phyloP scores from a whole-genome alignment of 2,329 filamentous ascomycete species.

The Emericellopsis atlantica region DNA sequence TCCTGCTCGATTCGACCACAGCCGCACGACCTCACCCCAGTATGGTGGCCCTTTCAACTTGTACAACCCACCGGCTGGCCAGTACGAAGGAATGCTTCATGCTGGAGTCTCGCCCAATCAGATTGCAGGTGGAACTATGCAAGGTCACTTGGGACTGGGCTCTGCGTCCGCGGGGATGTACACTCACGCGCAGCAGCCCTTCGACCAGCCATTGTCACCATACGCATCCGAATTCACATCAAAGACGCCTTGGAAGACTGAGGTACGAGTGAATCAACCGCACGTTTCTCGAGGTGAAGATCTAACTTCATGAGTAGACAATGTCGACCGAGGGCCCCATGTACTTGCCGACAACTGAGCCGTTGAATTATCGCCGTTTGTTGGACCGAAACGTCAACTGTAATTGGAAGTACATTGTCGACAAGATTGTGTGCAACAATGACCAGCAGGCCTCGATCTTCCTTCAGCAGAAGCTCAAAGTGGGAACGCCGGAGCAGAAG shows the following conservation, averaged over 20 bases:
- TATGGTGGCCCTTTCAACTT: slow-evolving; percentile 21
- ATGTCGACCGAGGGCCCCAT: slow-evolving; percentile 50
- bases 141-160: slow-evolving; percentile 7
- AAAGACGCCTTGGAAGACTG: slow-evolving; percentile 38
- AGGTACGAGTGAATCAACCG: slow-evolving; percentile 24
- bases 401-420: slow-evolving; percentile 99
- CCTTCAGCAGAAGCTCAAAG: slow-evolving; percentile 96
- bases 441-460: slow-evolving; percentile 99
- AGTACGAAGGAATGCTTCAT: slow-evolving; percentile 1
- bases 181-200: slow-evolving; percentile 38
- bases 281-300: not conserved
- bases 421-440: slow-evolving; percentile 99
- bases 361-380: slow-evolving; percentile 88
- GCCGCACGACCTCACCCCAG: slow-evolving; percentile 22
- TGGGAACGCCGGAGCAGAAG: slow-evolving; percentile 89
- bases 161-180: slow-evolving; percentile 23
- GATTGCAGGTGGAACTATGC: slow-evolving; percentile 18
- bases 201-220: slow-evolving; percentile 56
- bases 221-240: slow-evolving; percentile 65
- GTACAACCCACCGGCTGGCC: slow-evolving; percentile 14
- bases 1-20: slow-evolving; percentile 29
- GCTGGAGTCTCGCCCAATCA: slow-evolving; percentile 20
- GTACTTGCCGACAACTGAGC: slow-evolving; percentile 78
- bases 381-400: slow-evolving; percentile 93
- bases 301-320: slow-evolving; percentile 19